Conservation (phyloP, 495 filamentous ascomycete genomes). For the Endocarpon pusillum region DNA sequence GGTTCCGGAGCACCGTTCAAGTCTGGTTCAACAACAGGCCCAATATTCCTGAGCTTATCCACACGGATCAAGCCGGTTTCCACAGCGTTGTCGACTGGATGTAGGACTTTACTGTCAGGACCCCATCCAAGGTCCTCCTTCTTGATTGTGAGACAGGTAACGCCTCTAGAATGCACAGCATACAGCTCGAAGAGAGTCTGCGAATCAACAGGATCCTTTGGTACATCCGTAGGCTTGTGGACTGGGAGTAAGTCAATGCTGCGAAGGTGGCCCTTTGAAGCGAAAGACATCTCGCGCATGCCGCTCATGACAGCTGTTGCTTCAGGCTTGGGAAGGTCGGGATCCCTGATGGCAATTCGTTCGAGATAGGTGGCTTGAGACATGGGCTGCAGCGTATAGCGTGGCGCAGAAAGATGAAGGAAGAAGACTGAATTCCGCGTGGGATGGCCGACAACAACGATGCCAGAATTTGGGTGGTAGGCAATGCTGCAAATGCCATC, state of each 20-base stretch:
- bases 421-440: slow-evolving; percentile 96
- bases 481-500: slow-evolving; percentile 93
- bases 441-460: slow-evolving; percentile 88
- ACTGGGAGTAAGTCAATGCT: slow-evolving; percentile 72
- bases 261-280: slow-evolving; percentile 69
- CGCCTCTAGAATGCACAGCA: slow-evolving; percentile 90
- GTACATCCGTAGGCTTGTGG: slow-evolving; percentile 23
- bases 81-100: slow-evolving; percentile 56
- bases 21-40: slow-evolving; percentile 20
- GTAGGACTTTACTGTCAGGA: slow-evolving; percentile 64
- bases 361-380: slow-evolving; percentile 76
- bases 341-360: slow-evolving; percentile 54
- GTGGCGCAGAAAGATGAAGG: slow-evolving; percentile 80
- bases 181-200: slow-evolving; percentile 73
- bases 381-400: slow-evolving; percentile 62
- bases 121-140: slow-evolving; percentile 82
- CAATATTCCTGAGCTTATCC: slow-evolving; percentile 27
- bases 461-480: slow-evolving; percentile 77
- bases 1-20: slow-evolving; percentile 28
- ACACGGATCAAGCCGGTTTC: slow-evolving; percentile 42
- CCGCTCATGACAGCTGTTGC: slow-evolving; percentile 93
- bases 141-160: slow-evolving; percentile 69
- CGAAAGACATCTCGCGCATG: slow-evolving; percentile 83
- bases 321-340: slow-evolving; percentile 61
- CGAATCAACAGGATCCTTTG: slow-evolving; percentile 28